These are phyloP conservation scores for Russula foetens DNA, from an alignment of 768 basidiomycete genomes.

Conservation along the genomic window DNA sequence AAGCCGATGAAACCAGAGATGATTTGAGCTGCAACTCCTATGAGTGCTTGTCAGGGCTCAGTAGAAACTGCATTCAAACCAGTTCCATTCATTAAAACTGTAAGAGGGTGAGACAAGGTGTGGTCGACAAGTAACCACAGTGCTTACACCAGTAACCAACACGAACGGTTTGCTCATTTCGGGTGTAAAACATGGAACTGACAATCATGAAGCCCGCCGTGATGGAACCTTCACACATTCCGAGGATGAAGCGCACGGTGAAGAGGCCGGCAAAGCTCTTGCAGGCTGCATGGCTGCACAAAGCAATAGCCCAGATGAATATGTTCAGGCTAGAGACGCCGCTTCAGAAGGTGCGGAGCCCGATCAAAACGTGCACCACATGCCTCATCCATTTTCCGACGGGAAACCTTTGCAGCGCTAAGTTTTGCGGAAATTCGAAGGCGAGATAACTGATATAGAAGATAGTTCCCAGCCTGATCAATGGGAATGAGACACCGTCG, in stretches of 20 bases:
- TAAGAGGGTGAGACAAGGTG: background rate
- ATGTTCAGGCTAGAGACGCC: conserved; percentile 46
- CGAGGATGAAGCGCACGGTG: conserved; percentile 54
- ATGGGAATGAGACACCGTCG: background rate
- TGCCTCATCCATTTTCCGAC: conserved; percentile 80
- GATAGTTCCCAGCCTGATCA: conserved; percentile 59
- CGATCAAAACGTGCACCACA: conserved; percentile 2
- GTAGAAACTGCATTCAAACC: conserved; percentile 30
- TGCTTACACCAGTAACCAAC: conserved; percentile 73
- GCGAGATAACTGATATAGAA: conserved; percentile 64
- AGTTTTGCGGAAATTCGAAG: conserved; percentile 70
- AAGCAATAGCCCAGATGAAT: conserved; percentile 52
- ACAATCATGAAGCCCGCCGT: conserved; percentile 75
- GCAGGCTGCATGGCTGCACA: conserved; percentile 61
- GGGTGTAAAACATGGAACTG: conserved; percentile 71
- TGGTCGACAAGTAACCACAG: background rate
- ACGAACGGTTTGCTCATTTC: conserved; percentile 56
- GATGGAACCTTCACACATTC: conserved; percentile 63
- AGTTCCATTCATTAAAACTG: conserved; percentile 70
- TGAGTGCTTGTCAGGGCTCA: background rate
- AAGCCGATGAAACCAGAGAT: conserved; percentile 63
- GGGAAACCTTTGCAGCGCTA: conserved; percentile 62
- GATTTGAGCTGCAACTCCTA: conserved; percentile 45
- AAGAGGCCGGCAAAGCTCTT: conserved; percentile 60
- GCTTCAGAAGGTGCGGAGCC: background rate